Base-by-base conservation (phyloP, 805 yeast genomes). In the Ogataea ganodermae region DNA sequence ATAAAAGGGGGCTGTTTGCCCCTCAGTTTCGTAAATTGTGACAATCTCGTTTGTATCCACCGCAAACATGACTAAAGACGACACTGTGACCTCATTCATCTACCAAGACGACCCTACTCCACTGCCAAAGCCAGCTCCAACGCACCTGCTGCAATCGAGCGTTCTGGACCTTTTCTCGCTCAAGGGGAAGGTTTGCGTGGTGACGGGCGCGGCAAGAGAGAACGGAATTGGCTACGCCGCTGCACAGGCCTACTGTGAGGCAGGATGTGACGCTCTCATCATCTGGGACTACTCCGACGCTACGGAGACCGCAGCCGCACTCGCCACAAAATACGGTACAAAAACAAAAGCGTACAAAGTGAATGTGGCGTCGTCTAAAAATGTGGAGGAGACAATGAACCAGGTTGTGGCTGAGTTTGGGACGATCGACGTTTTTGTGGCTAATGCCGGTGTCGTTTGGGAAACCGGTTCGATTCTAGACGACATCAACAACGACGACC, bases 221-320 rank as follows among this genome's bases (percentile, higher is more conserved):
- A 37, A 44, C 10, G 96, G 96, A 27, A 88, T 89, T 55, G 96
- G 96, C 13, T 78, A 67, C 57, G 88, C 87, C 4, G 86, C 86
- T 28, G 95, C 95, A 36, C 86, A 81, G 65, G 91, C 89, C 2
- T 87, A 74, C 59, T 86, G 90, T 42, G 92, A 87, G 69, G 92
- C 92, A 3, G 96, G 96, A 43, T 96, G 95, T 8, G 85, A 85
- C 52, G 63, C 46, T 35, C 79, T 89, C 27, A 88, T 88, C 39
- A 59, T 72, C 39, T 69, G 73, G 68, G 69, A 59, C 54, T 67
- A 53, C 52, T 44, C 44, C 35, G 67, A 58, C 50, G 54, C 61
- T 35, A 42, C 57, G 3, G 57, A 52, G 32, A 51, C 61, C 13
- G 51, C 55, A 28, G 53, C 48, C 22, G 35, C 27, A 9, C 46